phyloP scores from a whole-genome alignment of 306 rosid species.

The Carpinus viminea region DNA sequence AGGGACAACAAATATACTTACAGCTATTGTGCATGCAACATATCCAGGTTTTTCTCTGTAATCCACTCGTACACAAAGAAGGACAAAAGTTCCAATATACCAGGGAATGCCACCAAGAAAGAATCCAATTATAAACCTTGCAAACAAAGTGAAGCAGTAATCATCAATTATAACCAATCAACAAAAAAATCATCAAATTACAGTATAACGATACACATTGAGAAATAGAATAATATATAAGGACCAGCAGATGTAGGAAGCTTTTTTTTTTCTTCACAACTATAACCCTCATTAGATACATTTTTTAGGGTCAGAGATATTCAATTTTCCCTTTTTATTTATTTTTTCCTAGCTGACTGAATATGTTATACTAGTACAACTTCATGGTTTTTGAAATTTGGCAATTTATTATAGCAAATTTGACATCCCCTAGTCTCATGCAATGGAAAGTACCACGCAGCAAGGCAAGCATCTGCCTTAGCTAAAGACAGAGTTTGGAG shows the following conservation, averaged over 20 bases:
- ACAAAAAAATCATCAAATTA: background rate
- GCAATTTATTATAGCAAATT: conserved; percentile 9
- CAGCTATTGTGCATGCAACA: conserved; percentile 75
- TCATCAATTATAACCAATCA: background rate
- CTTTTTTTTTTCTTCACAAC: background rate
- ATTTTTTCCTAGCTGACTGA: background rate
- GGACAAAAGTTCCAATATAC: conserved; percentile 66
- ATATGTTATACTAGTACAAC: background rate
- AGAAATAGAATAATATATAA: background rate
- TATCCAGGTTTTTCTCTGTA: conserved; percentile 81
- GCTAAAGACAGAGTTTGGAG: background rate
- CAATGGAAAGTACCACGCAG: background rate
- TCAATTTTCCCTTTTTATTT: background rate
- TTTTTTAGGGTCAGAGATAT: background rate
- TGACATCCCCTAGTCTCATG: background rate
- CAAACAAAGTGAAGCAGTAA: background rate
- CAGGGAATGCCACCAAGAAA: conserved; percentile 81
- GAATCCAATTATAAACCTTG: conserved; percentile 78
- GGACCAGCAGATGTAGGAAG: background rate
- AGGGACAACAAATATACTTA: conserved; percentile 48
- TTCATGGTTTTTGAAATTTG: background rate
- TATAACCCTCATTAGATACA: background rate
- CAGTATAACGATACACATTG: background rate
- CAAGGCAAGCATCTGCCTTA: background rate
- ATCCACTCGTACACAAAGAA: conserved; percentile 66